Conservation (phyloP, 305 asterid species). For the Withania somnifera region DNA sequence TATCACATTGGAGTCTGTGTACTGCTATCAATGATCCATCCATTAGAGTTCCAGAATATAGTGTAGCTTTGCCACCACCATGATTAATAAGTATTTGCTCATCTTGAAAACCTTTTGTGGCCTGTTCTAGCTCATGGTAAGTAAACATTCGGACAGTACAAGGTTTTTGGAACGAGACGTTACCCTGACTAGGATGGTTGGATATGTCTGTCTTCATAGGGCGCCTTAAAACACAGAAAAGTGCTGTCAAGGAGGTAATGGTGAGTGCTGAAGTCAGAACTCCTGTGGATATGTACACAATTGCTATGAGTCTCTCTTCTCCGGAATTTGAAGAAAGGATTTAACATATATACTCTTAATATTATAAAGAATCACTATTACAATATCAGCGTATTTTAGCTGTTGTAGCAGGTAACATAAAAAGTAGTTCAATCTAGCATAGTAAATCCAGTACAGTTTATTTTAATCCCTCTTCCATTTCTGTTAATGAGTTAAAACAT, state of each 20-base stretch:
- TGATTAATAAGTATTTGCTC: slow-evolving; percentile 23
- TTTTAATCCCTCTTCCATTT: too few species aligned
- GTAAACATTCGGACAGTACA: slow-evolving; percentile 30
- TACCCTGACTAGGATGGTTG: slow-evolving; percentile 25
- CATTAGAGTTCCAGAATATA: slow-evolving; percentile 33
- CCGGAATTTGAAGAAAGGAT: neutral
- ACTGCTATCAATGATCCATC: slow-evolving; percentile 38
- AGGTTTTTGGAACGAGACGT: slow-evolving; percentile 19
- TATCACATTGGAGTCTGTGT: slow-evolving; percentile 32
- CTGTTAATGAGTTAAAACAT: neutral
- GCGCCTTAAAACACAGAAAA: slow-evolving; percentile 36
- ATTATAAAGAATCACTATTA: neutral
- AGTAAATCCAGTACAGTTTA: too few species aligned
- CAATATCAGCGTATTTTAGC: too few species aligned
- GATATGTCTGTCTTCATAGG: slow-evolving; percentile 22
- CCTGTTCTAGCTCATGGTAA: slow-evolving; percentile 52
- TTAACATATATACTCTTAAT: neutral
- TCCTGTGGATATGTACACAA: slow-evolving; percentile 19
- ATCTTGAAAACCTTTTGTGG: slow-evolving; percentile 49
- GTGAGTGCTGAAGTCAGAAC: slow-evolving; percentile 35
- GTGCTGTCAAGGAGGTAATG: slow-evolving; percentile 29
- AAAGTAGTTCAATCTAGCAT: too few species aligned
- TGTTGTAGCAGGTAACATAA: too few species aligned
- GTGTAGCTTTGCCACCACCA: slow-evolving; percentile 9
- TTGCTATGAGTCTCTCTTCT: neutral